Conservation (phyloP, 225 moss, liverwort and hornwort genomes). For the Rhytidiadelphus loreus region DNA sequence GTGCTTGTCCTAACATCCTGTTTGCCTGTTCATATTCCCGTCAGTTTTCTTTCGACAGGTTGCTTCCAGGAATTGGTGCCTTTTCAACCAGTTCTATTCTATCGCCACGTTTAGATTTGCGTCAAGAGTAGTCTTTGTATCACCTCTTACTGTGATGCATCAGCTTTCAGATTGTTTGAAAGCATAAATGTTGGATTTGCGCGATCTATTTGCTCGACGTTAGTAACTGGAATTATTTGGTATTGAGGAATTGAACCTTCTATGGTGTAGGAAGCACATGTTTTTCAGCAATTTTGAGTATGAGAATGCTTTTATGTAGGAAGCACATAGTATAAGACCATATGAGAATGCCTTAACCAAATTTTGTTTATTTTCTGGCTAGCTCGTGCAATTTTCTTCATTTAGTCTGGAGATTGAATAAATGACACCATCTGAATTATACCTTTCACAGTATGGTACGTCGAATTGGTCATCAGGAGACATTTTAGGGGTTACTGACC, state of each 20-base stretch:
- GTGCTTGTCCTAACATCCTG: not conserved
- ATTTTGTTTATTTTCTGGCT: not conserved
- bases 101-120: not conserved
- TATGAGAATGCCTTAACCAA: not conserved
- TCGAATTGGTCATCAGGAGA: not conserved
- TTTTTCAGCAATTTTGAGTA: not conserved
- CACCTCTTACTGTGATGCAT: not conserved
- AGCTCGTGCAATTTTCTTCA: not conserved
- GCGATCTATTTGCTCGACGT: not conserved
- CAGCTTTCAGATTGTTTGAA: not conserved
- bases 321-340: not conserved
- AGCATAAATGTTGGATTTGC: not conserved
- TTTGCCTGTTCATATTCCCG: not conserved
- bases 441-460: not conserved
- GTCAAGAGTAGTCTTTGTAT: not conserved
- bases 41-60: not conserved
- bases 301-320: too few relatives aligned
- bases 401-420: not conserved
- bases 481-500: not conserved
- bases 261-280: not conserved
- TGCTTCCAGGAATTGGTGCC: not conserved
- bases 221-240: not conserved
- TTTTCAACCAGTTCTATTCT: not conserved
- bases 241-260: not conserved
- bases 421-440: not conserved